Evolutionary conservation across 805 yeast species (phyloP), one percentile per base, ranked within the genome.

Genomic region (Hagleromyces aurorensis): DNA sequence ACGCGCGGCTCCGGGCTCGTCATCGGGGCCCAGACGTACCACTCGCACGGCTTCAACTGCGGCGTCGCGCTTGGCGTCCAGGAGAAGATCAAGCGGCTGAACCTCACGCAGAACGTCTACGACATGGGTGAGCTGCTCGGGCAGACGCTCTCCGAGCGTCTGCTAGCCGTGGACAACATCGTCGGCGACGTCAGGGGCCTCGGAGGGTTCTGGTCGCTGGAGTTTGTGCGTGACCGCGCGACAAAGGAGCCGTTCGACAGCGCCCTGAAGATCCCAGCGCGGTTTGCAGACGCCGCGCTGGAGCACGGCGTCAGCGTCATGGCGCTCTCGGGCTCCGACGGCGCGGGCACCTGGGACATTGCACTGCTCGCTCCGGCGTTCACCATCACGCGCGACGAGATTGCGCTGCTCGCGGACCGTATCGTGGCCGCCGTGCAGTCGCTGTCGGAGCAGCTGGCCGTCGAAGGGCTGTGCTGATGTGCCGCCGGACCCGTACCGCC

Each of bases 131-230:
- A 43, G 30, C 53, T 62, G 37, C 41, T 70, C 40, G 70, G 61
- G 36, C 44, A 41, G 11, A 52, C 46, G 38, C 48, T 70, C 26
- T 50, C 52, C 34, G 52, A 54, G 19, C 43, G 47, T 19, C 41
- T 67, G 11, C 29, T 48, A 5, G 27, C 44, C 5, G 26, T n/a
- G n/a, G 59, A 57, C 26, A 54, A 55, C 32, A 60, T 65, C 32
- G 72, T 62, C 14, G 81, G 78, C 35, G 75, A 75, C 42, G 66
- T 75, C 23, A 65, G 82, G 52, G 82, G 82, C 32, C 56, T 70
- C 37, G 81, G 80, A 34, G 69, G 72, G 23, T 75, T 75, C 55
- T 61, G 75, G 65, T 62, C 73, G 3, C 46, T 75, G 29, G 80
- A 75, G 48, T 59, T 72, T 32, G 78, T 72, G 35, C 63, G 69